These are phyloP conservation scores for Gloeophyllum trabeum DNA, from an alignment of 768 basidiomycete species.

Conservation along the genomic window DNA sequence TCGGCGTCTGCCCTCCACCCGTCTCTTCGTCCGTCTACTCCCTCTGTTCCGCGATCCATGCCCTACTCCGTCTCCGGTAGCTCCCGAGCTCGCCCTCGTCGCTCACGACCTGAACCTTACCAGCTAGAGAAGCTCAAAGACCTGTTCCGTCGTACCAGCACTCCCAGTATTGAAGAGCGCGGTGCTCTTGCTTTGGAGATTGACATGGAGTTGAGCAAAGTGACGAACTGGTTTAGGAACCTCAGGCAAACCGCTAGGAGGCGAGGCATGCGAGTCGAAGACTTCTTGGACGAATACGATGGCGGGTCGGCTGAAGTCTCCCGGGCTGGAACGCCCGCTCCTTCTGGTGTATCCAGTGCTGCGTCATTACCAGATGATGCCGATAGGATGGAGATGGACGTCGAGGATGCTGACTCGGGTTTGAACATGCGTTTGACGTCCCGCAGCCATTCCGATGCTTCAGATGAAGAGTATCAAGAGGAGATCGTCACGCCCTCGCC, in stretches of 20 bases:
- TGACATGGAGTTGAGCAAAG: constrained; percentile 80
- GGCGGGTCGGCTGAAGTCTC: constrained; percentile 35
- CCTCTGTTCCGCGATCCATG: constrained; percentile 23
- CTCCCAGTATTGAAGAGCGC: constrained; percentile 74
- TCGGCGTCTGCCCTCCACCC: constrained; percentile 32
- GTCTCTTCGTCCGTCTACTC: constrained; percentile 27
- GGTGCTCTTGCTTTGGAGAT: constrained; percentile 62
- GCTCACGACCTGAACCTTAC: constrained; percentile 69
- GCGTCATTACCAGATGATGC: constrained; percentile 22
- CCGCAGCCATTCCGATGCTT: constrained; percentile 9
- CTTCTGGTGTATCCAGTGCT: constrained; percentile 40
- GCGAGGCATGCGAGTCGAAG: constrained; percentile 38
- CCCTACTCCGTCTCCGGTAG: constrained; percentile 15
- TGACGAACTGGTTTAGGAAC: constrained; percentile 85
- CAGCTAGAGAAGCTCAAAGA: constrained; percentile 69
- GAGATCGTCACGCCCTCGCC: constrained; percentile 65
- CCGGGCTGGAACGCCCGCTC: constrained; percentile 39
- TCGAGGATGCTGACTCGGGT: too few relatives aligned
- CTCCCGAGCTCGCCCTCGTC: constrained; percentile 44
- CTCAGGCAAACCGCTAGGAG: constrained; percentile 73
- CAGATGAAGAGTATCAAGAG: constrained; percentile 54
- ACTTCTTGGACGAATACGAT: constrained; percentile 32
- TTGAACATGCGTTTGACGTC: too few relatives aligned
- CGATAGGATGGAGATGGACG: constrained; percentile 28
- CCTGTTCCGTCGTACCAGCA: constrained; percentile 54